Evolutionary conservation across 768 basidiomycete species (phyloP).

Genomic region (Coprinopsis marcescibilis): DNA sequence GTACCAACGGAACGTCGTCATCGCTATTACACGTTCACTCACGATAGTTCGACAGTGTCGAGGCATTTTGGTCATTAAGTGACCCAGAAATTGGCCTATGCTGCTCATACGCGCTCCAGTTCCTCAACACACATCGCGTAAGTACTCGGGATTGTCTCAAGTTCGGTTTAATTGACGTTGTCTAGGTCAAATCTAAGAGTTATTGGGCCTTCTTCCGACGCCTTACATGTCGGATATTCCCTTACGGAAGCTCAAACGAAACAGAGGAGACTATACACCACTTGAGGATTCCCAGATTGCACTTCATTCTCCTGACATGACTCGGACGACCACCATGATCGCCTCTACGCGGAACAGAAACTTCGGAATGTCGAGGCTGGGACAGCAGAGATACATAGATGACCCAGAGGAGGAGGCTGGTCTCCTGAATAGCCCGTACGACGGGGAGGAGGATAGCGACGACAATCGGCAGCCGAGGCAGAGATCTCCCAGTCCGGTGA

Average conservation of each 20-base stretch:
- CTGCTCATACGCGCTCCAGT: too few species aligned
- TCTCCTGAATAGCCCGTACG: conserved; percentile 37
- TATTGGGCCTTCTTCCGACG: conserved; percentile 24
- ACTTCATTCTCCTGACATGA: conserved; percentile 16
- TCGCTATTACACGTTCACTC: not conserved
- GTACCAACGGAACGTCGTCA: too few species aligned
- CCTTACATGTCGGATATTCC: conserved; percentile 66
- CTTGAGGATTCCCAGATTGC: conserved; percentile 24
- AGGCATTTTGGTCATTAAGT: too few species aligned
- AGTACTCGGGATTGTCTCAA: too few species aligned
- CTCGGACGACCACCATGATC: conserved; percentile 19
- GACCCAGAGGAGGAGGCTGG: conserved; percentile 60
- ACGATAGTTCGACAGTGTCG: too few species aligned
- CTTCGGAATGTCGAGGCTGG: conserved; percentile 35
- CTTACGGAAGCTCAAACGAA: conserved; percentile 53
- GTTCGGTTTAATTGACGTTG: too few species aligned
- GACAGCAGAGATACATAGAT: conserved; percentile 55
- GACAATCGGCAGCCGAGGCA: conserved; percentile 13
- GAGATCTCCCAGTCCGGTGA: conserved; percentile 14
- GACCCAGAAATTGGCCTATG: too few species aligned
- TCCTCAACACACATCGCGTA: too few species aligned
- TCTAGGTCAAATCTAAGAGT: conserved; percentile 28
- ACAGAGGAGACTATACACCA: conserved; percentile 43
- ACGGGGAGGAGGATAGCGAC: conserved; percentile 29
- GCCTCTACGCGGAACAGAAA: conserved; percentile 23